Evolutionary conservation across 371 early-diverging fungal species (phyloP).

Genomic region (Lichtheimia hyalospora): DNA sequence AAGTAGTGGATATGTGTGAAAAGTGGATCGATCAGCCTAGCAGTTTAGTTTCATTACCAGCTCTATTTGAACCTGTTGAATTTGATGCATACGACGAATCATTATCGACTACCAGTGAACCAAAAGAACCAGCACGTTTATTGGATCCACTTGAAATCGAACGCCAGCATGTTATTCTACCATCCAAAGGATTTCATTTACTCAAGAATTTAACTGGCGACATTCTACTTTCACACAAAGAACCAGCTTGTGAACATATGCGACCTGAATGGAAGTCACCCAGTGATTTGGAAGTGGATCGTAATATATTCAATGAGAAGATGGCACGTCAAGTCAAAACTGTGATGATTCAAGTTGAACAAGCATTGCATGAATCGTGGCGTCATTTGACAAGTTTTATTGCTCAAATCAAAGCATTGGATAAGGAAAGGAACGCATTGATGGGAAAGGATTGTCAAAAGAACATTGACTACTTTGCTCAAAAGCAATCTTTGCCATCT

Average conservation of each 20-base stretch:
- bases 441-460: conserved; percentile 36
- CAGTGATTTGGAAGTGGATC: conserved; percentile 71
- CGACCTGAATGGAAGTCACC: conserved; percentile 67
- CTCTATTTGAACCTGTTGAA: conserved; percentile 43
- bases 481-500: conserved; percentile 19
- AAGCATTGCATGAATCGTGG: conserved; percentile 41
- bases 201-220: conserved; percentile 72
- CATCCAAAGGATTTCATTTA: conserved; percentile 66
- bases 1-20: conserved; percentile 25
- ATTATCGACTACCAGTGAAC: conserved; percentile 49
- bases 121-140: conserved; percentile 58
- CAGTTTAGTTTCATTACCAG: conserved; percentile 26
- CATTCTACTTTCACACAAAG: conserved; percentile 70
- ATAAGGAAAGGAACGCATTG: conserved; percentile 26
- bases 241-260: conserved; percentile 76
- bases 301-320: conserved; percentile 66
- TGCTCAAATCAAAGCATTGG: conserved; percentile 31
- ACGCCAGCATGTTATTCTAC: conserved; percentile 58
- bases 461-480: conserved; percentile 26
- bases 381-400: conserved; percentile 47
- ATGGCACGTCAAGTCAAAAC: conserved; percentile 36
- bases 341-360: conserved; percentile 37
- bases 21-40: conserved; percentile 33
- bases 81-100: conserved; percentile 52
- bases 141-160: conserved; percentile 57